phyloP scores from a whole-genome alignment of 179 eudicot species.

The Sideroxylon spinosum region DNA sequence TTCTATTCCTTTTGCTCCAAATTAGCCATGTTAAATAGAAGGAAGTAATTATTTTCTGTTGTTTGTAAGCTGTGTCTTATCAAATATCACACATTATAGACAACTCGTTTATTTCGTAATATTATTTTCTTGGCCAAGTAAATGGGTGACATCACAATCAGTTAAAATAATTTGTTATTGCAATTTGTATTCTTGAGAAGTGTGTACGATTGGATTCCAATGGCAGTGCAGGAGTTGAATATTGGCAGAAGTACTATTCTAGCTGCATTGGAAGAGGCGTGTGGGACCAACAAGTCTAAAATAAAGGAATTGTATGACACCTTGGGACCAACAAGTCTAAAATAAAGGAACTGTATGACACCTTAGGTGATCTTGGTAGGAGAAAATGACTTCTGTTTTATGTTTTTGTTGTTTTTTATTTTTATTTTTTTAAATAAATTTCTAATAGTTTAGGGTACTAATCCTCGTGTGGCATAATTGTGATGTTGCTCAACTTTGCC shows the following conservation, averaged over 20 bases:
- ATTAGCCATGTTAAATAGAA: no score
- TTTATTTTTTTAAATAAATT: not conserved
- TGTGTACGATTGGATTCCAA: conserved; percentile 11
- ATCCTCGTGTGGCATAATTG: conserved; percentile 39
- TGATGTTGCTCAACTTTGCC: conserved; percentile 97
- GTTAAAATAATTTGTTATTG: not conserved
- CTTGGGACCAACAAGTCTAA: conserved; percentile 74
- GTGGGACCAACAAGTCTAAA: conserved; percentile 78
- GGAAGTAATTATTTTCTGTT: not conserved
- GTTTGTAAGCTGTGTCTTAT: not conserved
- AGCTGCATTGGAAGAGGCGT: conserved; percentile 87
- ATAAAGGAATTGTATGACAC: conserved; percentile 67
- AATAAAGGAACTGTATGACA: conserved; percentile 68
- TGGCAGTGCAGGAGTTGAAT: conserved; percentile 65
- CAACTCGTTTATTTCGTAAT: not conserved
- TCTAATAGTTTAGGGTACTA: not conserved
- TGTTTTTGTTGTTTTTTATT: not conserved
- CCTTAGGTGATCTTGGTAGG: conserved; percentile 93
- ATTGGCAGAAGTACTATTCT: conserved; percentile 80
- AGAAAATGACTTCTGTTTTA: conserved; percentile 6
- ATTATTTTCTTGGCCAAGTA: not conserved
- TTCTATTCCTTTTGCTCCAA: no score
- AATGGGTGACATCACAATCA: not conserved
- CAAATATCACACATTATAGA: not conserved
- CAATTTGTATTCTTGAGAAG: not conserved